A percentile compares a stretch with the other conserved stretches of the same genome.
phyloP scores from a whole-genome alignment of 176 grass and related monocot species.

The Elymus sibiricus region DNA sequence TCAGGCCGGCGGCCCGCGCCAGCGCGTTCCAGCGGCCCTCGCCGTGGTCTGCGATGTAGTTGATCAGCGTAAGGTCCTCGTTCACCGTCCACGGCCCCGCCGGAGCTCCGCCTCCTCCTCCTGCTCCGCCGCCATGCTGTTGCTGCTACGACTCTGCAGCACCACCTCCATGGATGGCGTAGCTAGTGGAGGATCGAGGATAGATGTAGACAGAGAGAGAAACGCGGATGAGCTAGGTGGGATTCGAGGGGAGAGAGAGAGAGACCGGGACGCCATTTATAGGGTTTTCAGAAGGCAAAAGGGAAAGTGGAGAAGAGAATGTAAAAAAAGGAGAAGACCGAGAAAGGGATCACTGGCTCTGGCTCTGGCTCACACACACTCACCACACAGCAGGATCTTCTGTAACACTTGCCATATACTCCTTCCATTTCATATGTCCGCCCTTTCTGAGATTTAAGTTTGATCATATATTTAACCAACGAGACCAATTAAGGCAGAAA shows the following conservation, averaged over 20 bases:
- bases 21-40: constrained; percentile 57
- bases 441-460: too few relatives aligned
- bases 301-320: not conserved
- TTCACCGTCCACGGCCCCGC: constrained; percentile 54
- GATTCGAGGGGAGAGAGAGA: not conserved
- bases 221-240: not conserved
- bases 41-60: constrained; percentile 53
- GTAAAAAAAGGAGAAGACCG: not conserved
- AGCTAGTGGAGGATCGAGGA: not conserved
- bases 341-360: not conserved
- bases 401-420: not conserved
- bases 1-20: constrained; percentile 40
- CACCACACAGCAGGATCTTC: not conserved
- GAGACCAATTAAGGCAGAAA: too few relatives aligned
- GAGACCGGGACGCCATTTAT: constrained; percentile 29
- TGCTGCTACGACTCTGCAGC: constrained; percentile 12
- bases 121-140: not conserved
- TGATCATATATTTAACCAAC: too few relatives aligned
- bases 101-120: constrained; percentile 16
- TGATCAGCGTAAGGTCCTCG: constrained; percentile 53
- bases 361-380: not conserved
- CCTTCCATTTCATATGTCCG: too few relatives aligned
- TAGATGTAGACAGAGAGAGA: not conserved
- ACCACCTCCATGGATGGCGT: constrained; percentile 16
- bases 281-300: constrained; percentile 8